Evolutionary conservation across 75 land plant genomes (phyloP).

Genomic region (Ceratopteris richardii): DNA sequence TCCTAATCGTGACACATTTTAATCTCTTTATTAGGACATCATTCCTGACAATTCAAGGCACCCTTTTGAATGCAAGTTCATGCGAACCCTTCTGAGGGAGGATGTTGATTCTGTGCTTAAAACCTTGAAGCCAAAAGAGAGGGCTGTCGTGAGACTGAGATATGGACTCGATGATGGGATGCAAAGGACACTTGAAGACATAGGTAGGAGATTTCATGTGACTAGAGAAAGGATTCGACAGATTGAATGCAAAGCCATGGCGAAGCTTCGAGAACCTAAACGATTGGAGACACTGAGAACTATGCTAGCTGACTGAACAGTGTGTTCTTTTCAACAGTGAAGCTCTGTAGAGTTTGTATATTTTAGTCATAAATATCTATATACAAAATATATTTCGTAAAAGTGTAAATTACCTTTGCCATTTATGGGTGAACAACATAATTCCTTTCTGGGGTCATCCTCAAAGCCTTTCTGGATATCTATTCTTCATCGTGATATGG

Average conservation of each 20-base stretch:
- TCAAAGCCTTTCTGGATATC: no score
- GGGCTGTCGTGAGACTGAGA: slow-evolving; percentile 46
- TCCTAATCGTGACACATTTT: background rate
- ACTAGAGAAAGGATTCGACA: slow-evolving; percentile 77
- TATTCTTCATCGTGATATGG: no score
- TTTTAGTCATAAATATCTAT: no score
- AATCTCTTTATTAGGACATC: slow-evolving; percentile 47
- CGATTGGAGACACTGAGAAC: background rate
- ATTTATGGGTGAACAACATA: no score
- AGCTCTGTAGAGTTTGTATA: no score
- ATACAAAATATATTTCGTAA: no score
- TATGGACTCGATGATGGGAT: slow-evolving; percentile 60
- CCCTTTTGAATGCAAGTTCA: slow-evolving; percentile 29
- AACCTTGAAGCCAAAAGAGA: slow-evolving; percentile 56
- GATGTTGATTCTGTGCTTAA: slow-evolving; percentile 50
- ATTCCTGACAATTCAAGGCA: slow-evolving; percentile 51
- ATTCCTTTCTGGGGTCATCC: no score
- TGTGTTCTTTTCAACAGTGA: no score
- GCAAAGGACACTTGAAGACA: slow-evolving; percentile 42
- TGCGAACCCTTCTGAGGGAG: slow-evolving; percentile 50
- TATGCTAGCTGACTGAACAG: background rate
- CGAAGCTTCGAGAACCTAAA: slow-evolving; percentile 42
- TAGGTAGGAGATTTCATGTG: slow-evolving; percentile 45
- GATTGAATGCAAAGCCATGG: slow-evolving; percentile 54
- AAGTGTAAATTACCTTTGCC: no score